Conservation (phyloP, 768 basidiomycete genomes). For the Russula griseocarnosa region DNA sequence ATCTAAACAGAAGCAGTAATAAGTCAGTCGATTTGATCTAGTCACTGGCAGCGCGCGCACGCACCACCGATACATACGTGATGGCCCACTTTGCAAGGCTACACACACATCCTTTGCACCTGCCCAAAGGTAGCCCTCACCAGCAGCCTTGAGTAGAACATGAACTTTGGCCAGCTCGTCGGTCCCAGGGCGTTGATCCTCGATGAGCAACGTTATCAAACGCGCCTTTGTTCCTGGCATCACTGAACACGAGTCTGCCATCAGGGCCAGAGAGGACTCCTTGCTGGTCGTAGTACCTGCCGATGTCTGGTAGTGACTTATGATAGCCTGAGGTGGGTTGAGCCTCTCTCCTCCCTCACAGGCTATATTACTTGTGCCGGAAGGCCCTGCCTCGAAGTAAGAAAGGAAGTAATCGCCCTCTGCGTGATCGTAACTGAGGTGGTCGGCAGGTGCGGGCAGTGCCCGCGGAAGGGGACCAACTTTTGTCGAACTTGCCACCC, state of each 20-base stretch:
- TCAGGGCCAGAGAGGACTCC: conserved; percentile 2
- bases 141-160: conserved; percentile 48
- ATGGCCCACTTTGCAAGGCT: conserved; percentile 58
- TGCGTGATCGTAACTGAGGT: background rate
- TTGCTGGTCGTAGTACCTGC: background rate
- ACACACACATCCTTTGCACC: no score
- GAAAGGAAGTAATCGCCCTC: conserved; percentile 5
- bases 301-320: no score
- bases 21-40: background rate
- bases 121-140: conserved; percentile 63
- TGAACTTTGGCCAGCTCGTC: conserved; percentile 64
- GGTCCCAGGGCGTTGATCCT: conserved; percentile 52
- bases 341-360: conserved; percentile 6
- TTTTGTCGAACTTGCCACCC: background rate
- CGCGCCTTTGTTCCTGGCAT: conserved; percentile 33
- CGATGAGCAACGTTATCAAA: conserved; percentile 65
- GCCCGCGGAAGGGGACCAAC: background rate
- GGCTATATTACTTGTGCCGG: background rate
- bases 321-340: no score
- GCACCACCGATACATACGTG: conserved; percentile 69
- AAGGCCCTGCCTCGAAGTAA: conserved; percentile 1
- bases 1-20: conserved; percentile 4
- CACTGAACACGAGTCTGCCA: background rate
- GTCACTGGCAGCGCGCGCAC: background rate
- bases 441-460: background rate